Evolutionary conservation across 306 rosid species (phyloP), one percentile per base, ranked within the genome.

Genomic region (Trifolium subterraneum): DNA sequence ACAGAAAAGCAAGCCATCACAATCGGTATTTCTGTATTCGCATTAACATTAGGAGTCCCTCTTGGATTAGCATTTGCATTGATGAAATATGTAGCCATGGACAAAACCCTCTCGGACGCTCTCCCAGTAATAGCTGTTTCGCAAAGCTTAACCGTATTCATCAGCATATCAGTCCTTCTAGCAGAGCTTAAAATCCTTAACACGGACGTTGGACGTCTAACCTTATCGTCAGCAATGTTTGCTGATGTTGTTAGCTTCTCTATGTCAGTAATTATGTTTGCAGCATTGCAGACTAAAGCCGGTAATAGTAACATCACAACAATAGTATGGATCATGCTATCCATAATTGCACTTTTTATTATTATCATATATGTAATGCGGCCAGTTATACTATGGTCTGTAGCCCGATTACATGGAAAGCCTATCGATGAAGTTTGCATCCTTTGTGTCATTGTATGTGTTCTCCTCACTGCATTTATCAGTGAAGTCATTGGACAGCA

Each of bases 401-500:
- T 51, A 3, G 56, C 41, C 11, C 82, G 63, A 18, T 42, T 77
- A 9, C 48, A 59, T 1, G 86, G 80, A 7, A 77, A 78, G 20
- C 50, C 70, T 0, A 45, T 86, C 1, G 48, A 58, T 12, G 92
- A 89, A 77, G 1, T 44, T 0, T 68, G 45, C 50, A 0, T 82
- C 15, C 4, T 70, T 29, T 3, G 56, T 33, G 70, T 87, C 18
- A 59, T 88, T 66, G 0, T 79, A 25, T 64, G 76, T 3, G 86
- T 91, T 62, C 61, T 84, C 4, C 1, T 81, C 4, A 0, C 59
- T 27, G 85, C 78, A 20, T 27, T 91, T 27, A 0, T 78, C 3
- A 74, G 88, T 36, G 95, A 91, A 44, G 0, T 76, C 11, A 6
- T 86, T 6, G 92, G 95, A 11, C 91, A 89, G 20, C 95, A 89